Conservation (phyloP, 2,329 filamentous ascomycete species). For the Paracoccidioides brasiliensis region DNA sequence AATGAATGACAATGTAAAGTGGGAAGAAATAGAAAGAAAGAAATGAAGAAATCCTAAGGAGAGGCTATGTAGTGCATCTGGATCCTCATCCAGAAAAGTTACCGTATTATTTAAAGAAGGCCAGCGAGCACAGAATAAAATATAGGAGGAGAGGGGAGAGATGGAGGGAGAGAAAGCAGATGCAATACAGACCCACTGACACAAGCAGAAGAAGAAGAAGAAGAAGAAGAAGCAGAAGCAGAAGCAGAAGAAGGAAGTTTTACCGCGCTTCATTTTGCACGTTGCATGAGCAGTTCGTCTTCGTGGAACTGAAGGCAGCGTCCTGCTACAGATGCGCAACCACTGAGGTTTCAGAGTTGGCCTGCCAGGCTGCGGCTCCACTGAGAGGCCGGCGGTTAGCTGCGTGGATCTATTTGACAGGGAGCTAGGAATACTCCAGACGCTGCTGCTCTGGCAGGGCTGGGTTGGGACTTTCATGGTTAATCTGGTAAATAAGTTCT, state of each 20-base stretch:
- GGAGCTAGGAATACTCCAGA: background rate
- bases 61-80: background rate
- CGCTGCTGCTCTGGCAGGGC: background rate
- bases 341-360: slow-evolving; percentile 3
- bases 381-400: background rate
- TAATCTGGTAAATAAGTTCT: background rate
- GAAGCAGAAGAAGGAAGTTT: too few relatives aligned
- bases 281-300: background rate
- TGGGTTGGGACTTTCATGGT: background rate
- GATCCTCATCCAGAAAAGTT: background rate
- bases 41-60: background rate
- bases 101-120: background rate
- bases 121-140: background rate
- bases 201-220: background rate
- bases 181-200: background rate
- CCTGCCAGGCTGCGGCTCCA: background rate
- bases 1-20: background rate
- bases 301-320: slow-evolving; percentile 1
- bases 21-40: background rate
- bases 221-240: background rate
- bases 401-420: background rate
- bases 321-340: slow-evolving; percentile 2
- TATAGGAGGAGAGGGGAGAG: background rate
- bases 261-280: background rate
- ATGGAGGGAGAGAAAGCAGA: background rate